Conservation (phyloP, 768 basidiomycete genomes). For the Lactarius sp. region DNA sequence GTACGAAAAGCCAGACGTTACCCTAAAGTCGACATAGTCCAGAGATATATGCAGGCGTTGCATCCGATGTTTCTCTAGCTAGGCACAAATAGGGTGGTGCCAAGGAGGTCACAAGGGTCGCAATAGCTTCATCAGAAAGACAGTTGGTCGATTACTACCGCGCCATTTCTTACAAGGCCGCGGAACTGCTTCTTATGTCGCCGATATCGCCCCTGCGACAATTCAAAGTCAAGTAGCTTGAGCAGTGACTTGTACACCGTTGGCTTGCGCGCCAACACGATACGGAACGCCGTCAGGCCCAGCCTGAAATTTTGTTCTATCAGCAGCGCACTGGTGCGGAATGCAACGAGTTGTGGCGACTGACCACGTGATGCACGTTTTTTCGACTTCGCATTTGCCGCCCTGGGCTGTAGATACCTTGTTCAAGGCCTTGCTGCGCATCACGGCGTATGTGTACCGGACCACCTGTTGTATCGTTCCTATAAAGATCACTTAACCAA, state of each 20-base stretch:
- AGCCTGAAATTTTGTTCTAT: conserved; percentile 47
- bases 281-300: conserved; percentile 72
- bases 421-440: conserved; percentile 43
- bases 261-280: conserved; percentile 52
- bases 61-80: background rate
- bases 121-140: conserved; percentile 22
- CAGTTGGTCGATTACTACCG: conserved; percentile 29
- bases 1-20: background rate
- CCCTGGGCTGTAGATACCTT: conserved; percentile 37
- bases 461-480: conserved; percentile 62
- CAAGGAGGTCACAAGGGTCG: background rate
- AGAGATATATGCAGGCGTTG: background rate
- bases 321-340: background rate
- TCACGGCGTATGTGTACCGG: conserved; percentile 47
- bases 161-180: conserved; percentile 44
- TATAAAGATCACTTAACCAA: conserved; percentile 28
- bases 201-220: conserved; percentile 44
- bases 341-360: conserved; percentile 21
- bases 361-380: conserved; percentile 57
- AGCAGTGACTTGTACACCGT: conserved; percentile 46
- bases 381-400: conserved; percentile 44
- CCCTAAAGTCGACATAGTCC: too few species aligned
- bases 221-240: conserved; percentile 45
- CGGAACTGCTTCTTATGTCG: conserved; percentile 44
- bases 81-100: background rate